These are phyloP conservation scores for Chamaecyparis obtusa DNA, from an alignment of 75 land plant species.

Conservation along the genomic window DNA sequence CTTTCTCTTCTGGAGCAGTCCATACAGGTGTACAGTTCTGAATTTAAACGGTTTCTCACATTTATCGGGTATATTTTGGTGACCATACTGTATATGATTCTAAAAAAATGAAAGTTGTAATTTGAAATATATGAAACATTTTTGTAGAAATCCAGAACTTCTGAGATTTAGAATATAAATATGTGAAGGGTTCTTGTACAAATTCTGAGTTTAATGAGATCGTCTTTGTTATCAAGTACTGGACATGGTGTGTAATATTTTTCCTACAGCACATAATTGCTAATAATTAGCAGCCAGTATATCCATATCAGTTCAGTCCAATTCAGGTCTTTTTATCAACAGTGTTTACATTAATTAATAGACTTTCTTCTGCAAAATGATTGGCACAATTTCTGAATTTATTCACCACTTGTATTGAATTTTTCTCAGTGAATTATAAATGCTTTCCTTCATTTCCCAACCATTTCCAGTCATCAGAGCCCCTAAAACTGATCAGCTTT, in stretches of 20 bases:
- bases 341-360: background rate
- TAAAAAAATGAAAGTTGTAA: background rate
- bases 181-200: background rate
- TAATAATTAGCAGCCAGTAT: background rate
- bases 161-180: background rate
- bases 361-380: background rate
- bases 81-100: background rate
- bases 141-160: background rate
- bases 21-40: constrained; percentile 60
- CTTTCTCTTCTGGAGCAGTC: constrained; percentile 60
- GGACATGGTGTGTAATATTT: background rate
- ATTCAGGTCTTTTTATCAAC: background rate
- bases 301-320: background rate
- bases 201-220: background rate
- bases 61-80: constrained; percentile 65
- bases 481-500: background rate
- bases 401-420: too few species aligned
- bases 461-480: background rate
- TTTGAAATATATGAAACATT: background rate
- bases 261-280: background rate
- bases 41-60: constrained; percentile 63
- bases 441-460: background rate
- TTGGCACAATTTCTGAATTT: too few species aligned
- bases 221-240: background rate
- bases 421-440: background rate